Evolutionary conservation across 2,329 filamentous ascomycete genomes (phyloP), one percentile per base, ranked within the genome.

Genomic region (Aspergillus fijiensis): DNA sequence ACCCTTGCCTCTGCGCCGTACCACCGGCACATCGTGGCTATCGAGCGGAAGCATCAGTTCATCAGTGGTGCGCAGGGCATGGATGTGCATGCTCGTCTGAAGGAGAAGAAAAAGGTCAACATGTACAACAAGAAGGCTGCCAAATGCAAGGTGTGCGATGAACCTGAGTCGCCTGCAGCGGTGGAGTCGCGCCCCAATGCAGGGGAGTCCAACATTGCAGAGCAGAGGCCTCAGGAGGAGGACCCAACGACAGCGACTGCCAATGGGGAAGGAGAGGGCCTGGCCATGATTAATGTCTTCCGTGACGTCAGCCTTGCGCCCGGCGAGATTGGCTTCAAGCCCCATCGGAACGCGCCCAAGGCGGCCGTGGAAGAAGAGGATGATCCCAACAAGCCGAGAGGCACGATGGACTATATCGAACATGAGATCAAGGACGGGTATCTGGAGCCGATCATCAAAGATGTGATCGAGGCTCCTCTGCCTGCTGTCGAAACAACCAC

Each of bases 31-130:
- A 89, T 98, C 49, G 87, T 98, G 57, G 95, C 94, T 1, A 92
- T 99, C 35, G 95, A 99, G 76, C 90, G 92, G 60, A 87, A 88
- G 63, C 88, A 91, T 69, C 87, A 89, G 68, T 97, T 97, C 70
- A 96, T 98, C 62, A 85, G 85, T 23, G 92, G 92, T 9, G 94
- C 95, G 4, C 91, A 87, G 73, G 85, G 85, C 16, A 91, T 96
- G 72, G 95, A 99, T 77, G 81, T 95, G n/a, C 79, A 87, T 61
- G 92, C 93, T 0, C 90, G 89, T 51, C 74, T 97, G 58, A 87
- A 88, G 72, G 86, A 89, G 66, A 84, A 89, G 67, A 90, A 89
- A 73, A 85, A 88, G 63, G 85, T 88, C 60, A 83, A 91, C 4
- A 87, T 89, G 81, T 83, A 89, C 55, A 96, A 96, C 73, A 95